Conservation (phyloP, 1,284 basidiomycete genomes). For the Boletus sp. region DNA sequence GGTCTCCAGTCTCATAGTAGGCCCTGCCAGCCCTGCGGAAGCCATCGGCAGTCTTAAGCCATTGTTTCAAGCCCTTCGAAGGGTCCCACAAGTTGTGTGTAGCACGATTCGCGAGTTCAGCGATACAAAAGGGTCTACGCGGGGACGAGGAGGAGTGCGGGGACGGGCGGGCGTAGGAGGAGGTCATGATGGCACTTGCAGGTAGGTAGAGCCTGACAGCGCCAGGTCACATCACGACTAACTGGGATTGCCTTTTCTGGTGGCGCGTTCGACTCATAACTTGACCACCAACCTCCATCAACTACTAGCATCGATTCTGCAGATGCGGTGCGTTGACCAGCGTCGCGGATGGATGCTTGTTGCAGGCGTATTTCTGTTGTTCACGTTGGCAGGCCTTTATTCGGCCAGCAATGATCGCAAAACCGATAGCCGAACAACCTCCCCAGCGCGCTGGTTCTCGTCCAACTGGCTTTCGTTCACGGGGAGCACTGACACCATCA, state of each 20-base stretch:
- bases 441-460: conserved; percentile 16
- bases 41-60: conserved; percentile 36
- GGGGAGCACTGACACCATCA: conserved; percentile 6
- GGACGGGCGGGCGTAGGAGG: conserved; percentile 25
- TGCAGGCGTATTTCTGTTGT: conserved; percentile 44
- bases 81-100: conserved; percentile 33
- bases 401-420: conserved; percentile 34
- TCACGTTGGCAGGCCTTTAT: conserved; percentile 55
- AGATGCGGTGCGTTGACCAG: conserved; percentile 19
- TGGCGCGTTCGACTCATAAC: not conserved
- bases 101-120: conserved; percentile 37
- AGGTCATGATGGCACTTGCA: conserved; percentile 21
- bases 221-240: conserved; percentile 17
- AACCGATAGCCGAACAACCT: conserved; percentile 6
- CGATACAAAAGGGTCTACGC: conserved; percentile 33
- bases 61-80: conserved; percentile 35
- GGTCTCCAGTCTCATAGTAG: conserved; percentile 27
- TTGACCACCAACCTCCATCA: conserved; percentile 3
- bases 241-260: not conserved
- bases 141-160: conserved; percentile 20
- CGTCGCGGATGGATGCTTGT: conserved; percentile 43
- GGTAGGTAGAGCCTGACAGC: conserved; percentile 9
- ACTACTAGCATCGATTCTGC: not conserved
- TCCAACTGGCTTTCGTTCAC: conserved; percentile 20
- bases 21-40: conserved; percentile 33